Conservation (phyloP, 2,329 filamentous ascomycete species). For the Phyllosticta paracitricarpa region DNA sequence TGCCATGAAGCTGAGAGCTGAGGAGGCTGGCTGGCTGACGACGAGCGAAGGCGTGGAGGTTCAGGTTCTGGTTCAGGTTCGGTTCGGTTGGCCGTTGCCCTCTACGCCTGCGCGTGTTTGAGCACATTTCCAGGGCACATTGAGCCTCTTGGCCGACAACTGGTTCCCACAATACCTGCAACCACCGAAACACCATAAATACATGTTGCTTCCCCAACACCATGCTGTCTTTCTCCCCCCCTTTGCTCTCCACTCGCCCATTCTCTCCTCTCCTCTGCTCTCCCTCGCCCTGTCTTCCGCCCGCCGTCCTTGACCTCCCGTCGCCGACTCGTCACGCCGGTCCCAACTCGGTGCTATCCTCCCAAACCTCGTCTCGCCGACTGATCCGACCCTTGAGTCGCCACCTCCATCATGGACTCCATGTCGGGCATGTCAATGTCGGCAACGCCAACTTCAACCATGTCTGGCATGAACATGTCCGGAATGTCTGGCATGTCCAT, state of each 20-base stretch:
- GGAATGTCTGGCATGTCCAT: slow-evolving; percentile 5
- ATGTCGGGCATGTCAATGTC: slow-evolving; percentile 9
- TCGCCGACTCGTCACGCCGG: not conserved
- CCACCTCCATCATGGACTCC: not conserved
- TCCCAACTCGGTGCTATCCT: not conserved
- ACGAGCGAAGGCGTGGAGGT: no score
- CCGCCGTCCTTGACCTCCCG: not conserved
- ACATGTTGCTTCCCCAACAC: not conserved
- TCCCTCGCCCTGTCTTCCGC: no score
- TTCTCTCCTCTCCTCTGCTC: not conserved
- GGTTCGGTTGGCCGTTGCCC: not conserved
- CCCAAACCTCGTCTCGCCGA: not conserved
- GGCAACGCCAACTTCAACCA: not conserved
- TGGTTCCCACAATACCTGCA: not conserved
- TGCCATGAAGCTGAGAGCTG: not conserved
- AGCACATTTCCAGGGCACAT: not conserved
- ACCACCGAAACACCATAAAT: not conserved
- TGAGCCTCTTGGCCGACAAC: not conserved
- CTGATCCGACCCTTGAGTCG: not conserved
- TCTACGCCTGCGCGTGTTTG: not conserved
- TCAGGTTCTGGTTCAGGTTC: not conserved
- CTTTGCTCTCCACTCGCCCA: not conserved
- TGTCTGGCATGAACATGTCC: not conserved
- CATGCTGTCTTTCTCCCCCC: not conserved
- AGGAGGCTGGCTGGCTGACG: not conserved